Conservation (phyloP, 441 rosid species). For the Adansonia rubrostipa region DNA sequence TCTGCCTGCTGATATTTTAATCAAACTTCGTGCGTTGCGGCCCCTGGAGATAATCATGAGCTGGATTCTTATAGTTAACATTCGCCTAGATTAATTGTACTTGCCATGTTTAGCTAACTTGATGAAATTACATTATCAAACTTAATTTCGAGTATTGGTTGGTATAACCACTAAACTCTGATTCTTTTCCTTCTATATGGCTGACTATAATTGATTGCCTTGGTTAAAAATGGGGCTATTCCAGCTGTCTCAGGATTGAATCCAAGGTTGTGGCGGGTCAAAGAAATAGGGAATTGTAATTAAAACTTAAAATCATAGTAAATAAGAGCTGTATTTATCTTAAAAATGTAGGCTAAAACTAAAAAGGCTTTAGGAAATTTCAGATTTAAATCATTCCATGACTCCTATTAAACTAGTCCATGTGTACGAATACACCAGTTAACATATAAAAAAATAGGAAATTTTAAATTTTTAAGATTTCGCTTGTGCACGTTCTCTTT, state of each 20-base stretch:
- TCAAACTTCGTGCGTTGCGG: background rate
- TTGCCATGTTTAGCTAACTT: background rate
- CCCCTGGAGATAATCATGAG: background rate
- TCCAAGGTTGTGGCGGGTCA: too few species aligned
- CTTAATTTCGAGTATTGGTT: background rate
- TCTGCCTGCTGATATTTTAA: background rate
- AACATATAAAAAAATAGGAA: background rate
- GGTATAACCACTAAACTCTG: background rate
- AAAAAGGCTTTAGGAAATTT: background rate
- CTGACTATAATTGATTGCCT: background rate
- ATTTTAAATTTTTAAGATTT: background rate
- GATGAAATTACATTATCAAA: background rate
- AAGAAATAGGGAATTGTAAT: background rate
- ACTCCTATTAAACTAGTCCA: background rate
- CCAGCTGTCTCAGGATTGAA: too few species aligned
- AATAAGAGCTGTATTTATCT: background rate
- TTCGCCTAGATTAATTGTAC: background rate
- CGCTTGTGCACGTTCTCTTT: background rate
- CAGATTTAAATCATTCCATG: background rate
- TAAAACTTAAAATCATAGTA: background rate
- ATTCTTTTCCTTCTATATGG: background rate
- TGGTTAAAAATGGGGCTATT: background rate
- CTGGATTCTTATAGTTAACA: background rate
- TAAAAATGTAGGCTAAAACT: background rate
- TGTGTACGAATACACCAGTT: background rate